Base-by-base conservation (phyloP, 116 monocot genomes). In the Dioscorea cayenensis region DNA sequence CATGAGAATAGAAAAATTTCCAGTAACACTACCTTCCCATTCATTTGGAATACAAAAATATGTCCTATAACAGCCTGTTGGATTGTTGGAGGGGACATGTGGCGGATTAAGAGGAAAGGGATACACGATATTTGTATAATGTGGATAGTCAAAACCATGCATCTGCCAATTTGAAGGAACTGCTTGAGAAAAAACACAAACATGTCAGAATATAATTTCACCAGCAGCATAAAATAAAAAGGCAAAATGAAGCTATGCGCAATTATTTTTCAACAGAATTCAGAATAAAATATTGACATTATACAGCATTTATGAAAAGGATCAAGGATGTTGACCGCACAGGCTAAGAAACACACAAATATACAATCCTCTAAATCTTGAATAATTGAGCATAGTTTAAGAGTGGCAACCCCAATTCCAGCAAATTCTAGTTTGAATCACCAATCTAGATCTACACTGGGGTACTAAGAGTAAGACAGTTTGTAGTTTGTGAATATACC, bases 141-240 rank as follows among this genome's bases (percentile, higher is more conserved):
- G 90, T 7, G 93, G 97, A 27, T 72, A 70, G 72, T 93, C 93
- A 84, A 83, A 90, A 27, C 97, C 97, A 86, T 97, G 92, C 97
- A 93, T 90, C 77, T 97, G 97, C 97, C 97, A 97, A 68, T 97
- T 97, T 58, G 97, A 97, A 65, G 97, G 97, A 79, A 97, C 97
- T 97, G 90, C 55, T 37, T 27, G 38, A 73, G 74, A 72, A 63
- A 66, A 50, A 20, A 35, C 50, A 67, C 62, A 49, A 36, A 60
- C 43, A 43, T 43, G 43, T 43, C 43, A 43, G 38, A 38, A 43
- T 64, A 38, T 84, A 62, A 84, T 71, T 32, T 20, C 23, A 16
- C 64, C 6, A 23, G 67, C 25, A 20, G 3, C 19, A 48, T n/a
- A 25, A 68, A 25, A 25, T 25, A 25, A 25, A 25, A n/a, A 49